A percentile compares a stretch with the other conserved stretches of the same genome.
phyloP scores from a whole-genome alignment of 768 basidiomycete species.

The Auriculariales sp. region DNA sequence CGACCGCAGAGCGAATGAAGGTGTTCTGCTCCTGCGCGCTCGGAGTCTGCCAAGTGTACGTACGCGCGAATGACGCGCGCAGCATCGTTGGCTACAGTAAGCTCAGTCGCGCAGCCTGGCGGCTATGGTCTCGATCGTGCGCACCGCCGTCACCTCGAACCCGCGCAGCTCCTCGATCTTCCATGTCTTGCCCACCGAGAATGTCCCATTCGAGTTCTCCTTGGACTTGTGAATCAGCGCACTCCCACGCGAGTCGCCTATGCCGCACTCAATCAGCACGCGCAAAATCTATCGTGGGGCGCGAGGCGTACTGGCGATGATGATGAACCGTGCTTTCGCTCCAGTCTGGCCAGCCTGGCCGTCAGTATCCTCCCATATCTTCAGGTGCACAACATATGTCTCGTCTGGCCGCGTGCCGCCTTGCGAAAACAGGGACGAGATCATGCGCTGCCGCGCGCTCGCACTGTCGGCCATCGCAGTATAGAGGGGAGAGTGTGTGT shows the following conservation, averaged over 20 bases:
- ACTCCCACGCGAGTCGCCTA: constrained; percentile 45
- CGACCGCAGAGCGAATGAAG: constrained; percentile 56
- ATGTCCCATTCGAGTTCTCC: constrained; percentile 83
- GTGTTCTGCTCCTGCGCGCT: constrained; percentile 49
- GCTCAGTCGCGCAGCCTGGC: constrained; percentile 10
- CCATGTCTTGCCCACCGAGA: constrained; percentile 98
- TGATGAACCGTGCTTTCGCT: constrained; percentile 78
- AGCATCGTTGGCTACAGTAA: constrained; percentile 42
- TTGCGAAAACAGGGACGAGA: constrained; percentile 69
- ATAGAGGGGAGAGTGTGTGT: too few relatives aligned
- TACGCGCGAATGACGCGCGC: constrained; percentile 74
- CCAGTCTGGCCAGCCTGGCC: constrained; percentile 44
- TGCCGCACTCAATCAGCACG: not conserved
- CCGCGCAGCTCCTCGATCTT: constrained; percentile 64
- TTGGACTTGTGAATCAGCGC: constrained; percentile 93
- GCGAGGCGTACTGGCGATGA: constrained; percentile 69
- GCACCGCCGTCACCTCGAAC: constrained; percentile 62
- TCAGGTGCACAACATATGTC: constrained; percentile 74
- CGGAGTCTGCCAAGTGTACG: constrained; percentile 86
- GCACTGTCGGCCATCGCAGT: constrained; percentile 6
- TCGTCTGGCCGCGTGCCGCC: constrained; percentile 54
- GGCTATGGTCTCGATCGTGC: constrained; percentile 16
- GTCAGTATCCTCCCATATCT: constrained; percentile 82
- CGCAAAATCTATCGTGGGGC: constrained; percentile 5
- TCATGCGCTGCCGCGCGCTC: constrained; percentile 31